Evolutionary conservation across 2,329 filamentous ascomycete genomes (phyloP).

Genomic region (Pezicula radicicola): DNA sequence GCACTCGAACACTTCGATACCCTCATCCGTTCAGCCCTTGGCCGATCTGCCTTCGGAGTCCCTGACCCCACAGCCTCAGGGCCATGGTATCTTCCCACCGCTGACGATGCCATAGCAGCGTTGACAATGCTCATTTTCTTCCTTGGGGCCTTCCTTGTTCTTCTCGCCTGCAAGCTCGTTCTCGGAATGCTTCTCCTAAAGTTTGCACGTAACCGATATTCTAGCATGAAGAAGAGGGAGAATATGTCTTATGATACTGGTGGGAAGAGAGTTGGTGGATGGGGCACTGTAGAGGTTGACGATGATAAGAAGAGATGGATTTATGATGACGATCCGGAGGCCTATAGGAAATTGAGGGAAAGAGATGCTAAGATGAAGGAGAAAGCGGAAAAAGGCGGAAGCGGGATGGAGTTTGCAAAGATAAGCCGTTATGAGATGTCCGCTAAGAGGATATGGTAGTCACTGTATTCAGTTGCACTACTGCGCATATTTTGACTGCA

Average conservation of each 20-base stretch:
- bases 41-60: slow-evolving; percentile 65
- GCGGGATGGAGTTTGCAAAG: slow-evolving; percentile 58
- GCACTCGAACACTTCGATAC: slow-evolving; percentile 77
- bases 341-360: slow-evolving; percentile 56
- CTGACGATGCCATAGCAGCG: slow-evolving; percentile 72
- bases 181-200: slow-evolving; percentile 84
- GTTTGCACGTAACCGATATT: slow-evolving; percentile 76
- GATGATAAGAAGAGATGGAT: slow-evolving; percentile 86
- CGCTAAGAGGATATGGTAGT: slow-evolving; percentile 91
- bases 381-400: slow-evolving; percentile 46
- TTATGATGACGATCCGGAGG: slow-evolving; percentile 79
- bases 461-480: too few relatives aligned
- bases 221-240: slow-evolving; percentile 69
- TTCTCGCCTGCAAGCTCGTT: slow-evolving; percentile 80
- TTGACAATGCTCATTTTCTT: slow-evolving; percentile 85
- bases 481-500: too few relatives aligned
- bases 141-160: slow-evolving; percentile 77
- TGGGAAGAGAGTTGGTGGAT: slow-evolving; percentile 75
- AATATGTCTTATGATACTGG: slow-evolving; percentile 61
- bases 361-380: slow-evolving; percentile 62
- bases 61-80: slow-evolving; percentile 27
- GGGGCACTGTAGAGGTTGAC: slow-evolving; percentile 81
- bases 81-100: slow-evolving; percentile 30
- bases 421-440: slow-evolving; percentile 90
- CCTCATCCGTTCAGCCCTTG: slow-evolving; percentile 73